Base-by-base conservation (phyloP, 2,329 filamentous ascomycete species). In the Cercospora sp. region DNA sequence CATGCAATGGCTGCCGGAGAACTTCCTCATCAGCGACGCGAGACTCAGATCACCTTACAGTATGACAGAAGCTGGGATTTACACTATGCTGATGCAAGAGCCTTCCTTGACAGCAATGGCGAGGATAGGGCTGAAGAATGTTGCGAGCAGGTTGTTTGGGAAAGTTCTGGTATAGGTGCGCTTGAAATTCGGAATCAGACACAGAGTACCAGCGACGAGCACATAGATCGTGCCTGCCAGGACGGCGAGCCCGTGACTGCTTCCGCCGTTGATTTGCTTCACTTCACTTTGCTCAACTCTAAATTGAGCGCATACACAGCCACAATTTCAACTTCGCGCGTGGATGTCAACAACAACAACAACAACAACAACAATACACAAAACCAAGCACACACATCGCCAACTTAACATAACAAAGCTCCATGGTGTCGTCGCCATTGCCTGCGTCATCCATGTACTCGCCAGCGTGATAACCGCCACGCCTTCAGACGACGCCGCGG, bases 61-160 rank as follows among this genome's bases (percentile, higher is more conserved):
- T 12, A 68, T 64, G 13, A 45, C 66, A 1, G 70, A 72, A 39
- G 69, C 67, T 5, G 70, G 59, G 3, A 64, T 72, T 7, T 67
- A 42, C 16, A 57, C 53, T 1, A 59, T 72, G 51, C 23, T 72
- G 13, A 68, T 68, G 20, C 65, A 68, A 18, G 67, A 68, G 51
- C 63, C 67, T 1, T 26, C 48, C 0, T 30, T 64, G 36, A 18
- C 7, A 12, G 10, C 26, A 16, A 57, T 20, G 30, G 51, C 16
- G 20, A 64, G 36, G 48, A 58, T 64, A 3, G 62, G 55, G 2
- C 2, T 59, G 55, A 59, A 59, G 30, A 59, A 20, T n/a, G 5
- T 59, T 5, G n/a, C 30, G 30, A 36, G 30, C 55, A 31, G 55
- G 9, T 18, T 59, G 10, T 23, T 10, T 6, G 55, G 30, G 6